These are phyloP conservation scores for Cicer cuneatum DNA, from an alignment of 306 rosid species.

Conservation along the genomic window DNA sequence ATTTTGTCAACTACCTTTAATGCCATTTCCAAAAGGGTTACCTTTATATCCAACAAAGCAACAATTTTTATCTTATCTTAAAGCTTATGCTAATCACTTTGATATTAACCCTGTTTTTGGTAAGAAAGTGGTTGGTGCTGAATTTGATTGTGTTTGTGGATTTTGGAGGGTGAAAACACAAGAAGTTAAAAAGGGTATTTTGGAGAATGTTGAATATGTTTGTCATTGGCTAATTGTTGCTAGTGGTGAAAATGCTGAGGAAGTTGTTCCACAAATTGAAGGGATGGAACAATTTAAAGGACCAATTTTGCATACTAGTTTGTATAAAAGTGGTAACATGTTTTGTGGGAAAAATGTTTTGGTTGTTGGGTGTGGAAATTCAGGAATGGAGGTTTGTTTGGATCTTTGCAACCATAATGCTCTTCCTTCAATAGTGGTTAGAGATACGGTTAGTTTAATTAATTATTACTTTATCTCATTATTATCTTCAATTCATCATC, in stretches of 20 bases:
- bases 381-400: constrained; percentile 94
- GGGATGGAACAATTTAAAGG: constrained; percentile 72
- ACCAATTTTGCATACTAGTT: constrained; percentile 66
- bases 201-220: constrained; percentile 51
- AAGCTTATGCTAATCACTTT: constrained; percentile 61
- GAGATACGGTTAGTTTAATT: constrained; percentile 70
- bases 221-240: constrained; percentile 81
- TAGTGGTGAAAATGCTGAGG: constrained; percentile 89
- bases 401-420: constrained; percentile 90
- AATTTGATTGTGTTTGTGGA: constrained; percentile 51
- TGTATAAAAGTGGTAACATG: constrained; percentile 69
- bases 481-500: background rate
- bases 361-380: constrained; percentile 97
- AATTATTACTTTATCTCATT: constrained; percentile 16
- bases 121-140: constrained; percentile 59
- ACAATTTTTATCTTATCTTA: constrained; percentile 69
- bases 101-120: constrained; percentile 62
- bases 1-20: constrained; percentile 77
- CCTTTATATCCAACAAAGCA: constrained; percentile 90
- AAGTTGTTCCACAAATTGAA: constrained; percentile 65
- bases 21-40: constrained; percentile 77
- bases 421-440: constrained; percentile 75
- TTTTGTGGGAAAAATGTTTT: constrained; percentile 75
- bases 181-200: constrained; percentile 44
- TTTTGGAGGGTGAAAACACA: constrained; percentile 66